A percentile compares a stretch with the other conserved stretches of the same genome.
These are phyloP conservation scores for Coprinellus micaceus DNA, from an alignment of 768 basidiomycete genomes.

Conservation along the genomic window DNA sequence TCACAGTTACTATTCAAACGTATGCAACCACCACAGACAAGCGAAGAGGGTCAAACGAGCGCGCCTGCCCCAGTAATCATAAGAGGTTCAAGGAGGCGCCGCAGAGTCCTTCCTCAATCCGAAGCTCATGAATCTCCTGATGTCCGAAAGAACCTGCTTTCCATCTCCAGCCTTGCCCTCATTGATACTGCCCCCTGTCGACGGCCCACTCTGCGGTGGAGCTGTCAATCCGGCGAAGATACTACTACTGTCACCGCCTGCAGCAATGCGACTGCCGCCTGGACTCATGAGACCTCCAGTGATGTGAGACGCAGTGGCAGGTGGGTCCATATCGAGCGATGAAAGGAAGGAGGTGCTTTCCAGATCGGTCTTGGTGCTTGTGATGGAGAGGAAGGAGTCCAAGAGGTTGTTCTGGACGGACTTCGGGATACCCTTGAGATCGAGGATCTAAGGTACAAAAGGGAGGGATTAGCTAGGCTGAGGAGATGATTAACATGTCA, in stretches of 20 bases:
- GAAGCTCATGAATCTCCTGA: slow-evolving; percentile 85
- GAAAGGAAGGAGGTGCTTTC: slow-evolving; percentile 91
- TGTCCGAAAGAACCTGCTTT: slow-evolving; percentile 84
- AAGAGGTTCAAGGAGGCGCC: slow-evolving; percentile 16
- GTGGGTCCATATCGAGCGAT: slow-evolving; percentile 93
- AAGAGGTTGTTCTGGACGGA: slow-evolving; percentile 83
- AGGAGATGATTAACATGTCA: neutral
- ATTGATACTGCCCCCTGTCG: slow-evolving; percentile 53
- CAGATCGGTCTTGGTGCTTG: slow-evolving; percentile 87
- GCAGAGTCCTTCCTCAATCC: slow-evolving; percentile 71
- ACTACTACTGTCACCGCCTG: slow-evolving; percentile 39
- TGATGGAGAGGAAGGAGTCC: slow-evolving; percentile 88
- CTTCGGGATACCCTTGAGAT: slow-evolving; percentile 90
- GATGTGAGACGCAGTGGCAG: slow-evolving; percentile 37
- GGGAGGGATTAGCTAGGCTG: neutral
- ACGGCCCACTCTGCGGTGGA: slow-evolving; percentile 61
- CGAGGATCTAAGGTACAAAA: slow-evolving; percentile 67
- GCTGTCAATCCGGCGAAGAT: slow-evolving; percentile 57
- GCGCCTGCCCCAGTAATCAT: too few relatives aligned
- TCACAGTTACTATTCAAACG: too few relatives aligned
- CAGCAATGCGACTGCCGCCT: slow-evolving; percentile 50
- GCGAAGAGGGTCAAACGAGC: too few relatives aligned
- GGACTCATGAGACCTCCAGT: slow-evolving; percentile 62
- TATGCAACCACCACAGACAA: too few relatives aligned
- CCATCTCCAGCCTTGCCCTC: slow-evolving; percentile 44